phyloP scores from a whole-genome alignment of 805 yeast genomes.

The Myxozyma nipponensis region DNA sequence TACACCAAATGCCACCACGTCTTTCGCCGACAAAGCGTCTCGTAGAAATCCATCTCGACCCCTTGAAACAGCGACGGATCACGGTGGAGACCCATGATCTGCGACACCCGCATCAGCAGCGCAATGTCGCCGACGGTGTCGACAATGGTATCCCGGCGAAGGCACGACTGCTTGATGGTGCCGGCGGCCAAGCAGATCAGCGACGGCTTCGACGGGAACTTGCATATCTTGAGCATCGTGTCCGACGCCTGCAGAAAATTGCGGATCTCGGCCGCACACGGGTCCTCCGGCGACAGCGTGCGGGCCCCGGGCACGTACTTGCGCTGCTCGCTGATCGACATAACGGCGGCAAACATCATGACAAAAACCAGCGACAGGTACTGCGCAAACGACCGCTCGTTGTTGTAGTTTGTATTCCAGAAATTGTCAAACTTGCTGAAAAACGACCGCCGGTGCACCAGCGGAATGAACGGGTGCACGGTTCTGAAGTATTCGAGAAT shows the following conservation, averaged over 20 bases:
- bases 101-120: constrained; percentile 13
- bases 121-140: constrained; percentile 13
- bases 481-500: constrained; percentile 8
- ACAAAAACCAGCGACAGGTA: constrained; percentile 9
- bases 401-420: constrained; percentile 5
- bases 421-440: constrained; percentile 8
- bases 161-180: constrained; percentile 13
- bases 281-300: not conserved
- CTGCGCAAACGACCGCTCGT: constrained; percentile 1
- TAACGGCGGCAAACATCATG: constrained; percentile 9
- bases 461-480: constrained; percentile 21
- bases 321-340: constrained; percentile 10
- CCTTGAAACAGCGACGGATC: constrained; percentile 13
- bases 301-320: constrained; percentile 8
- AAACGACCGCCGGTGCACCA: constrained; percentile 9
- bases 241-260: constrained; percentile 9
- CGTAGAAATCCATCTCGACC: not conserved
- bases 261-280: constrained; percentile 6
- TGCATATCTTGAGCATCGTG: constrained; percentile 1
- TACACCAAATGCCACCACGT: constrained; percentile 20
- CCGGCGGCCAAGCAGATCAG: constrained; percentile 9
- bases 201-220: constrained; percentile 14
- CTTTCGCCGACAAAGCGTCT: constrained; percentile 7
- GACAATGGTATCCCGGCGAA: constrained; percentile 4
- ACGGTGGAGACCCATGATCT: constrained; percentile 21